These are phyloP conservation scores for Umbelopsis sp. DNA, from an alignment of 192 early-diverging fungal species.

Conservation along the genomic window DNA sequence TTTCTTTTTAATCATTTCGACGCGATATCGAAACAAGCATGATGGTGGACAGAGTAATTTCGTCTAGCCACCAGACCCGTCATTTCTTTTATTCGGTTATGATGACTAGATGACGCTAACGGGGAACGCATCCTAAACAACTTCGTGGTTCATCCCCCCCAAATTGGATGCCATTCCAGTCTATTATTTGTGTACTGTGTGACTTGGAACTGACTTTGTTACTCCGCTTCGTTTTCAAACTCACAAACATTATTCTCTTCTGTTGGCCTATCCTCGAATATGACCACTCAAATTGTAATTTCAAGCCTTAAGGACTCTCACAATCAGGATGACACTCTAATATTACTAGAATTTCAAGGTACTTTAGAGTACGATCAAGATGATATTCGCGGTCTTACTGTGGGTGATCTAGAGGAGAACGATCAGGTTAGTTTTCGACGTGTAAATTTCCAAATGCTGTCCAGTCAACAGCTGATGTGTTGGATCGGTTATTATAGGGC, in stretches of 20 bases:
- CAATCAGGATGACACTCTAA: not conserved
- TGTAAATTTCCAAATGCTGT: not conserved
- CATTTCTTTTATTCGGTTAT: no score
- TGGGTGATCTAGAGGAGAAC: constrained; percentile 7
- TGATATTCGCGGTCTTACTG: not conserved
- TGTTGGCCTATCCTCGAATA: not conserved
- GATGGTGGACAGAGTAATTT: no score
- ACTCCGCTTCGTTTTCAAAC: constrained; percentile 1
- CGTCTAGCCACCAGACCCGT: no score
- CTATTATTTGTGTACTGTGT: constrained; percentile 1
- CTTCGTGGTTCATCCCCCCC: no score
- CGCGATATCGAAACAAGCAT: no score
- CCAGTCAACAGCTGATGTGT: not conserved
- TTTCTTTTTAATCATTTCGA: no score
- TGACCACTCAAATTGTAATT: constrained; percentile 3
- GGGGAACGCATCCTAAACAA: no score
- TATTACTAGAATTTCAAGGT: constrained; percentile 1
- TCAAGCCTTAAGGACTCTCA: not conserved
- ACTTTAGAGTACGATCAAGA: not conserved
- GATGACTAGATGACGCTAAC: no score
- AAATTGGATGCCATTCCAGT: not conserved
- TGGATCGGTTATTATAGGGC: not conserved
- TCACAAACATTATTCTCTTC: not conserved
- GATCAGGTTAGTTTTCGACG: not conserved
- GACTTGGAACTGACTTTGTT: not conserved